Evolutionary conservation across 2,329 filamentous ascomycete genomes (phyloP), one percentile per base, ranked within the genome.

Genomic region (Fusarium sp.): DNA sequence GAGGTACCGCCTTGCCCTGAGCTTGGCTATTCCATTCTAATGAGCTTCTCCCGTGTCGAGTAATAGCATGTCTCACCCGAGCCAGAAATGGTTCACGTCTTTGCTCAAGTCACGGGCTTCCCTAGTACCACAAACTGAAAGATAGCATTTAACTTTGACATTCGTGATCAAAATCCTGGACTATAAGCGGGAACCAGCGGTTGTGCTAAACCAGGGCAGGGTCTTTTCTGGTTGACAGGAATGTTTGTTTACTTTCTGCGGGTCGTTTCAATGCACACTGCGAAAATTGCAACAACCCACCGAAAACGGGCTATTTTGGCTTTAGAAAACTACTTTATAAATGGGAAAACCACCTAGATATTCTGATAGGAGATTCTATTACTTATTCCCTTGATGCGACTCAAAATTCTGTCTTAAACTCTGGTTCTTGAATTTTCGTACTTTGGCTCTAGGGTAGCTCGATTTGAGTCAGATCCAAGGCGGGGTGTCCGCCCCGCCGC

Each of bases 201-300:
- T 18, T 54, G 23, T 35, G 25, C 67, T 64, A 69, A n/a, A n/a
- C 65, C 35, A 46, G 67, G 65, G 33, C 67, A 69, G 58, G 67
- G 65, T 69, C 58, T 21, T 30, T 2, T 33, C 12, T 28, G 18
- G 2, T 30, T 16, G 16, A 37, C 13, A 19, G 6, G 13, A 38
- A 35, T 65, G 6, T 58, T 69, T 64, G 30, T 52, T 64, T 69
- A 64, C 65, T 69, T 58, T 69, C n/a, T 7, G 19, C 43, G 50
- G 30, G 38, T 23, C 18, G 3, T 6, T 5, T 15, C 2, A 3
- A 5, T 15, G 28, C 21, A 38, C 7, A 30, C 40, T 46, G 43
- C 58, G n/a, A n/a, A 35, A 46, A 47, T 9, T 10, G 4, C 10
- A 47, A 25, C 6, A 53, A 13, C 2, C 21, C 28, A 3, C 4